Conservation (phyloP, 306 rosid species). For the Begonia fuchsioides region DNA sequence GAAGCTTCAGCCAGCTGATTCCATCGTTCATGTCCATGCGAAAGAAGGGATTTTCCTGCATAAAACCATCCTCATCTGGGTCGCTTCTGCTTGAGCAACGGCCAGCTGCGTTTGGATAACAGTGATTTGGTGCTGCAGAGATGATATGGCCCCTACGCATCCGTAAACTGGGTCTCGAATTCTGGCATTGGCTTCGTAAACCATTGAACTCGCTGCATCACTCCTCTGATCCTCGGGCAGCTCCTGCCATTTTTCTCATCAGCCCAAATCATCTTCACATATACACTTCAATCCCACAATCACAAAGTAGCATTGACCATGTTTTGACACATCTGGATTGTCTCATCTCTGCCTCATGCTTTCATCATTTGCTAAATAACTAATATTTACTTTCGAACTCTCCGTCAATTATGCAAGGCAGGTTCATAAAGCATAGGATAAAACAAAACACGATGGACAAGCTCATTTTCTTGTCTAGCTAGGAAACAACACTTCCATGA, state of each 20-base stretch:
- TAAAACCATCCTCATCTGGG: slow-evolving; percentile 45
- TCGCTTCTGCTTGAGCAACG: slow-evolving; percentile 63
- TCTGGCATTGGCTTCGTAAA: slow-evolving; percentile 84
- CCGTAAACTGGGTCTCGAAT: slow-evolving; percentile 88
- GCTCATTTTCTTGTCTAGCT: slow-evolving; percentile 5
- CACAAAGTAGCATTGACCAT: neutral
- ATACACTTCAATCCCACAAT: no score
- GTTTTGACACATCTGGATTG: neutral
- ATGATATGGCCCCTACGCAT: slow-evolving; percentile 87
- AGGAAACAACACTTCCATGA: neutral
- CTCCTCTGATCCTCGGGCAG: slow-evolving; percentile 70
- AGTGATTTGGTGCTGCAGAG: slow-evolving; percentile 73
- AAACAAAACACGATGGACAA: slow-evolving; percentile 15
- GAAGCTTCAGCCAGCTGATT: slow-evolving; percentile 21
- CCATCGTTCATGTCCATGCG: slow-evolving; percentile 38
- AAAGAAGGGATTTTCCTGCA: slow-evolving; percentile 49
- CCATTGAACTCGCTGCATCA: slow-evolving; percentile 94
- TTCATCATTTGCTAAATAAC: slow-evolving; percentile 12
- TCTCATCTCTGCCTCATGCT: slow-evolving; percentile 25
- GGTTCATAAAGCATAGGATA: slow-evolving; percentile 23
- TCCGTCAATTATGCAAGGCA: slow-evolving; percentile 36
- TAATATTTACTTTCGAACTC: slow-evolving; percentile 8
- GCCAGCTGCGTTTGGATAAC: slow-evolving; percentile 71
- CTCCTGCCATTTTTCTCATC: slow-evolving; percentile 28
- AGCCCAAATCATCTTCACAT: no score